These are phyloP conservation scores for Melampsora americana DNA, from an alignment of 1,284 basidiomycete genomes.

Conservation along the genomic window DNA sequence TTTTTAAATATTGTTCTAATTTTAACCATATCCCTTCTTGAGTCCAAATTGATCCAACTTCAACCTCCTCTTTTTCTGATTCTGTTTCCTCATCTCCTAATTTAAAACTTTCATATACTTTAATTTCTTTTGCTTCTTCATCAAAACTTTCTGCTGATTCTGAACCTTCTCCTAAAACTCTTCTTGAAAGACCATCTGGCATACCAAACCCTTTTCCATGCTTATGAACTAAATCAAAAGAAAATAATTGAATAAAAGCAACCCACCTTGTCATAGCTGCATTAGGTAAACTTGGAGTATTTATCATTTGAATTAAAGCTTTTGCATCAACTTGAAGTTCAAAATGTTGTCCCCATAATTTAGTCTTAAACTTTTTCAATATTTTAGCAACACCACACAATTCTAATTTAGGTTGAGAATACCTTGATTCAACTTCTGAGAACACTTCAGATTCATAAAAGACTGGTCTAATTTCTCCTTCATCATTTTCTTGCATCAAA, in stretches of 20 bases:
- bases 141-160: constrained; percentile 3
- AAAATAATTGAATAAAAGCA: no score
- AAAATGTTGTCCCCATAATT: constrained; percentile 19
- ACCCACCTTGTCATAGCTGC: no score
- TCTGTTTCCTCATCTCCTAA: not conserved
- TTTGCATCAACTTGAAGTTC: constrained; percentile 28
- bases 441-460: constrained; percentile 10
- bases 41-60: not conserved
- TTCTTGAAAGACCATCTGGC: constrained; percentile 17
- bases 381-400: constrained; percentile 30
- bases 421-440: constrained; percentile 16
- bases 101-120: no score
- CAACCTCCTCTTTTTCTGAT: not conserved
- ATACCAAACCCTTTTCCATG: constrained; percentile 16
- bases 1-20: not conserved
- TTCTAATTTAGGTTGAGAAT: constrained; percentile 37
- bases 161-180: not conserved
- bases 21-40: not conserved
- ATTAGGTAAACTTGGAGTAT: no score
- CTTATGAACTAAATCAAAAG: constrained; percentile 19
- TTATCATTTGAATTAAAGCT: constrained; percentile 26
- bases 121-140: constrained; percentile 9
- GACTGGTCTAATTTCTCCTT: not conserved
- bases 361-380: constrained; percentile 9
- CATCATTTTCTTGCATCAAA: constrained; percentile 21